A percentile compares a stretch with the other conserved stretches of the same genome.
phyloP scores from a whole-genome alignment of 1,139 yeast species.

The Candida sanyaensis region DNA sequence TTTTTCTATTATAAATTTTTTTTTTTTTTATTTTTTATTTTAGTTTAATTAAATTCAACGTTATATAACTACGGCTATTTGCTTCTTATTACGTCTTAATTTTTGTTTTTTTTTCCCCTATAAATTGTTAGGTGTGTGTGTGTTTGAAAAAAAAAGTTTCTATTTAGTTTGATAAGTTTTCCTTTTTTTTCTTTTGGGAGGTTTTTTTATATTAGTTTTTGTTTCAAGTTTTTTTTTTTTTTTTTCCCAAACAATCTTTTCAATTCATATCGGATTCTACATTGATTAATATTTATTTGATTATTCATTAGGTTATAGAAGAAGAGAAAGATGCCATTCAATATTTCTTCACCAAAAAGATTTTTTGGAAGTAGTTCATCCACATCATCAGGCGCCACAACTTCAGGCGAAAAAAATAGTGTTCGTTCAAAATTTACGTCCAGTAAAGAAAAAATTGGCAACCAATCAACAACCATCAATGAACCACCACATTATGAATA shows the following conservation, averaged over 20 bases:
- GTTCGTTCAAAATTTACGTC: not conserved
- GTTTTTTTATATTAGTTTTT: too few species aligned
- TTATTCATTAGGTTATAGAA: too few species aligned
- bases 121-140: too few species aligned
- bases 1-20: not conserved
- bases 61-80: not conserved
- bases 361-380: not conserved
- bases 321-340: not conserved
- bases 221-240: too few species aligned
- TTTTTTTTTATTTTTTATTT: not conserved
- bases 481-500: not conserved
- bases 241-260: too few species aligned
- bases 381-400: not conserved
- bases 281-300: too few species aligned
- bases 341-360: slow-evolving; percentile 1
- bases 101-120: not conserved
- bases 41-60: not conserved
- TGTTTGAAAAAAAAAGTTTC: too few species aligned
- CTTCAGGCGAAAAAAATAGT: not conserved
- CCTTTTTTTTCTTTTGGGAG: too few species aligned
- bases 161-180: too few species aligned
- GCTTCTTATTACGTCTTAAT: not conserved
- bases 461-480: not conserved
- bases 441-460: not conserved
- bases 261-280: not conserved